Evolutionary conservation across 306 rosid genomes (phyloP).

Genomic region (Trifolium pratense): DNA sequence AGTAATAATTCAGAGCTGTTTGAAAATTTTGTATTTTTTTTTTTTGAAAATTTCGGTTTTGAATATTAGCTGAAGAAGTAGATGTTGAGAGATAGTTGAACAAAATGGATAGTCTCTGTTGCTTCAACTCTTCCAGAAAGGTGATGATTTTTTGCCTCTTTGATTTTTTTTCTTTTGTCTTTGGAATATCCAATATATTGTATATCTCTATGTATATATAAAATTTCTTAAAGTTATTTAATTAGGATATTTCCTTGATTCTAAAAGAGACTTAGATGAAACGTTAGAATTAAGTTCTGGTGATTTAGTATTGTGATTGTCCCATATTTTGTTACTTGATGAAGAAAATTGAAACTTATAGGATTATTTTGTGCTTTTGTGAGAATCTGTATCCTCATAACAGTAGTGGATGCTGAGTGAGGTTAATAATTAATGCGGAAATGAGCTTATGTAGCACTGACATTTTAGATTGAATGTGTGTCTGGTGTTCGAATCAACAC

Average conservation of each 20-base stretch:
- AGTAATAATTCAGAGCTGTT: no score
- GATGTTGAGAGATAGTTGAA: slow-evolving; percentile 61
- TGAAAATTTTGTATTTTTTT: no score
- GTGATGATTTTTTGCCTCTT: slow-evolving; percentile 51
- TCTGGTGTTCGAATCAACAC: not conserved
- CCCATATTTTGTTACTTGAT: slow-evolving; percentile 27
- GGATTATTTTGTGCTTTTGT: slow-evolving; percentile 15
- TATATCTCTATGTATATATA: slow-evolving; percentile 15
- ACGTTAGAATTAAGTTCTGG: slow-evolving; percentile 17
- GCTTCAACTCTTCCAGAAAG: slow-evolving; percentile 75
- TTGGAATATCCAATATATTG: not conserved
- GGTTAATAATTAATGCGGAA: not conserved
- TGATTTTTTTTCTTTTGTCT: not conserved
- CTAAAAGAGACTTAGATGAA: not conserved
- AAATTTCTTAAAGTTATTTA: not conserved
- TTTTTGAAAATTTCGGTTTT: not conserved
- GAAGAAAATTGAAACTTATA: slow-evolving; percentile 36
- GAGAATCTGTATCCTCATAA: slow-evolving; percentile 11
- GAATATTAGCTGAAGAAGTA: slow-evolving; percentile 36
- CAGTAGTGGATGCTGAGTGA: no score
- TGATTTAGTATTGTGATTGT: not conserved
- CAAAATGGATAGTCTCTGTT: slow-evolving; percentile 76
- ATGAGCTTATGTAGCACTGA: not conserved
- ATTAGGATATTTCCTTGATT: slow-evolving; percentile 9
- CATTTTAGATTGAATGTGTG: not conserved